Evolutionary conservation across 306 rosid genomes (phyloP).

Genomic region (Phaseolus lunatus): DNA sequence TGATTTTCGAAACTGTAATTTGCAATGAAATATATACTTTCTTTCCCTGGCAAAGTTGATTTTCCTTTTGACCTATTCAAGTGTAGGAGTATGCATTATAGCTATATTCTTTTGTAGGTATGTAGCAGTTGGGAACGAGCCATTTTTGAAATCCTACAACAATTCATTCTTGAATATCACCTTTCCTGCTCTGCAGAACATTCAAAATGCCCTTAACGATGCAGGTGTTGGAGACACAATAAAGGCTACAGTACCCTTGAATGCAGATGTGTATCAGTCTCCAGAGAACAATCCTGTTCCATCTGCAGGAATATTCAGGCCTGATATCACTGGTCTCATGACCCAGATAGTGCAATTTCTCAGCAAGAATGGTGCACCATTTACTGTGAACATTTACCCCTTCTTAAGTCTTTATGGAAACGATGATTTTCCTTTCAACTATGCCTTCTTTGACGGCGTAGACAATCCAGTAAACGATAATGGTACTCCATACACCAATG

Average conservation of each 20-base stretch:
- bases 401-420: conserved; percentile 91
- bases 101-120: conserved; percentile 61
- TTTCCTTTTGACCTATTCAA: background rate
- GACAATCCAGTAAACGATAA: conserved; percentile 68
- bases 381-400: conserved; percentile 93
- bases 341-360: conserved; percentile 80
- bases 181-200: conserved; percentile 90
- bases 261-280: conserved; percentile 90
- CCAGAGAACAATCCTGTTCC: conserved; percentile 67
- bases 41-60: background rate
- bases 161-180: conserved; percentile 86
- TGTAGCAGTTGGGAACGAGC: conserved; percentile 98
- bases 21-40: conserved; percentile 22
- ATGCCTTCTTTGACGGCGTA: conserved; percentile 91
- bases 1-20: background rate
- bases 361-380: conserved; percentile 78
- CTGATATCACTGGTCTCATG: conserved; percentile 77
- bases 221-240: conserved; percentile 75
- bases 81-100: conserved; percentile 21
- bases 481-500: conserved; percentile 77
- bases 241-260: conserved; percentile 95
- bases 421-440: conserved; percentile 82
- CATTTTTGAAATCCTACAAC: conserved; percentile 88
- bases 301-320: conserved; percentile 86
- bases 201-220: conserved; percentile 90